Conservation (phyloP, 2,329 filamentous ascomycete species). For the Fusarium compactum region DNA sequence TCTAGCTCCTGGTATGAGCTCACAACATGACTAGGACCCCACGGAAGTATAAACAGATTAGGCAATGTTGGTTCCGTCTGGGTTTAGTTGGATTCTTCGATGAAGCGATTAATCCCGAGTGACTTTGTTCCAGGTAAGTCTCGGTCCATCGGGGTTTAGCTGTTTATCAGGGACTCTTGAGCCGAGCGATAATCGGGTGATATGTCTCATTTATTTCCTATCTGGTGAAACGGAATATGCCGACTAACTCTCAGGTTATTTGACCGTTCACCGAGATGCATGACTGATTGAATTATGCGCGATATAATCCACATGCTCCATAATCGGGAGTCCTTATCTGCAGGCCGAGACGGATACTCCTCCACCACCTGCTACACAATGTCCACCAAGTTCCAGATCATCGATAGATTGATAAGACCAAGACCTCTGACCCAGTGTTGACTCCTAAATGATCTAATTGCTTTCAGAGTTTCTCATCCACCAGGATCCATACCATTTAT, state of each 20-base stretch:
- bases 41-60: slow-evolving; percentile 1
- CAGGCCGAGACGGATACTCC: not conserved
- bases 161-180: not conserved
- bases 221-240: slow-evolving; percentile 5
- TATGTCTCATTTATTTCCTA: not conserved
- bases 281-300: slow-evolving; percentile 9
- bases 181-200: slow-evolving; percentile 9
- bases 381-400: not conserved
- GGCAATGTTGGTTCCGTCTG: not conserved
- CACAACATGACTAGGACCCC: not conserved
- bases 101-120: slow-evolving; percentile 30
- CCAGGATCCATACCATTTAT: not conserved
- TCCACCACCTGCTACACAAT: not conserved
- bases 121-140: not conserved
- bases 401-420: not conserved
- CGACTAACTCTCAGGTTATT: not conserved
- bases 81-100: not conserved
- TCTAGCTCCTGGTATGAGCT: not conserved
- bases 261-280: not conserved
- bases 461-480: not conserved
- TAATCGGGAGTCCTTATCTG: slow-evolving; percentile 7
- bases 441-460: too few relatives aligned
- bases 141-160: slow-evolving; percentile 2
- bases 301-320: slow-evolving; percentile 22
- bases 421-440: too few relatives aligned